Evolutionary conservation across 345 rosid genomes (phyloP), one percentile per base, ranked within the genome.

Genomic region (Linum usitatissimum): DNA sequence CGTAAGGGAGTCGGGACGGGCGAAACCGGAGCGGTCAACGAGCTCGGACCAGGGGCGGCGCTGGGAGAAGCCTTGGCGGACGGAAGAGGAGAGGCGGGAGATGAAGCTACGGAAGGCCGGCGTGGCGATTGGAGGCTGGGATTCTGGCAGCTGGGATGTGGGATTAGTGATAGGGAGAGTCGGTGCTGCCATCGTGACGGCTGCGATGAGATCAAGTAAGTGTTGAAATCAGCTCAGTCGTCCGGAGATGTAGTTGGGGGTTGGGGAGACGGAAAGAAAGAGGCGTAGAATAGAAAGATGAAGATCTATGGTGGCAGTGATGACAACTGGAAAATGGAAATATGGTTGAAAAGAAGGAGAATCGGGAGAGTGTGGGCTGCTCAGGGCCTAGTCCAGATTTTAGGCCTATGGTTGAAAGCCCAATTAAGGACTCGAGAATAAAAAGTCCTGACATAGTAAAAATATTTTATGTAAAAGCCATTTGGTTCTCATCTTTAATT

Each of bases 1-100:
- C 21, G 91, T 60, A 19, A 86, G 66, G 18, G 81, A 73, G 2
- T 84, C 91, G 9, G 94, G 94, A 0, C 87, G 73, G 40, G 84
- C 54, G 75, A 86, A 59, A 54, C 87, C 73, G 7, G 77, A 55
- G 5, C 94, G 81, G 73, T 89, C 94, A 18, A 84, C 55, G 38
- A 89, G 83, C 57, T 89, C 96, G 39, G 28, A 63, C 94, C 94
- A 86, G 0, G 94, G 94, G 9, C 91, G 96, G 61, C 96, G 84
- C 66, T 80, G 89, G 6, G 96, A 86, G 68, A 89, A 68, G 56
- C 86, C 85, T 0, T 71, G 80, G 21, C 94, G 89, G 86, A 81
- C 70, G 59, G 89, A 86, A 55, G 86, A 69, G 34, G 87, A 67
- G 70, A 90, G 78, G 28, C 90, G 91, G 5, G 91, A 77, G 76